Conservation (phyloP, 1,284 basidiomycete genomes). For the Tetrapyrgos nigripes region DNA sequence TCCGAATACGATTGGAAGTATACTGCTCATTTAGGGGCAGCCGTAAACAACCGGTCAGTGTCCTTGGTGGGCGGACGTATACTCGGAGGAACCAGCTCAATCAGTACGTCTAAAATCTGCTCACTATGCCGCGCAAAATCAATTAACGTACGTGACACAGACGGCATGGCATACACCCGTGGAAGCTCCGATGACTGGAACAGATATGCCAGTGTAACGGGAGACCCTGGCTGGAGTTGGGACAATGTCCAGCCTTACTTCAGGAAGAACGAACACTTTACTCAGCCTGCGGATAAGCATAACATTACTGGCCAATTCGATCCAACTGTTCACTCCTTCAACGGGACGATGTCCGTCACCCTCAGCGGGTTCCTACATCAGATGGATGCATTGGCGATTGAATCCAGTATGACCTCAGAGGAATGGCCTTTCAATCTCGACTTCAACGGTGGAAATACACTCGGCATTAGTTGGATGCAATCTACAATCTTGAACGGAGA, state of each 20-base stretch:
- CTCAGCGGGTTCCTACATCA: conserved; percentile 14
- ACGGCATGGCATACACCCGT: conserved; percentile 29
- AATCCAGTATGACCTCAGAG: conserved; percentile 15
- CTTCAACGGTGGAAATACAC: not conserved
- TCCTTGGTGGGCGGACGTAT: conserved; percentile 37
- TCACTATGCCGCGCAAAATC: not conserved
- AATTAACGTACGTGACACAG: conserved; percentile 11
- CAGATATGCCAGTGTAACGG: conserved; percentile 26
- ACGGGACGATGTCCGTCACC: conserved; percentile 31
- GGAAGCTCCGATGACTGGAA: conserved; percentile 31
- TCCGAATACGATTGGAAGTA: no score
- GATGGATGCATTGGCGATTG: conserved; percentile 6
- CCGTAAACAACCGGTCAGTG: no score
- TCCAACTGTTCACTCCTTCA: conserved; percentile 29
- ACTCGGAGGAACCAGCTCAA: conserved; percentile 38
- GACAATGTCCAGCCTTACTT: conserved; percentile 2
- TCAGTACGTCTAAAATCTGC: conserved; percentile 31
- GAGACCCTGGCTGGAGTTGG: conserved; percentile 25
- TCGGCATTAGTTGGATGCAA: conserved; percentile 25
- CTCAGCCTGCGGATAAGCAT: conserved; percentile 19
- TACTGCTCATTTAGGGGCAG: no score
- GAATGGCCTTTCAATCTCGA: not conserved
- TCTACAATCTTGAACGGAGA: conserved; percentile 20
- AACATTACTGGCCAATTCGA: conserved; percentile 32
- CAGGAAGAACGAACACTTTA: conserved; percentile 29